Conservation (phyloP, 2,329 filamentous ascomycete species). For the Zasmidium angulare region DNA sequence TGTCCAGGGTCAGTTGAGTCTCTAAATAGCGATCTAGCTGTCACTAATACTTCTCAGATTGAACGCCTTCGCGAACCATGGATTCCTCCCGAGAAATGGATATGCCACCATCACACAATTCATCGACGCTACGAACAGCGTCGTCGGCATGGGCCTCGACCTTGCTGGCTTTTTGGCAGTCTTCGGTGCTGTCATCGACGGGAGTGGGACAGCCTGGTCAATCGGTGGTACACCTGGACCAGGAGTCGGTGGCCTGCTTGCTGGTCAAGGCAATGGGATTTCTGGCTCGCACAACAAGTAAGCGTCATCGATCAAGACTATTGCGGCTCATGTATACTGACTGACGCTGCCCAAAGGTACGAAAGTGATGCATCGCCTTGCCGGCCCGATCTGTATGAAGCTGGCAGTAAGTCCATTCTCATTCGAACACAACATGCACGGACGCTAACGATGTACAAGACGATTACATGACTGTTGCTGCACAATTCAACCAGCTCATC, state of each 20-base stretch:
- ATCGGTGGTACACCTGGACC: conserved; percentile 31
- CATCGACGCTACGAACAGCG: conserved; percentile 28
- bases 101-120: conserved; percentile 33
- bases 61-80: conserved; percentile 25
- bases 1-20: background rate
- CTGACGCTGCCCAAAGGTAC: conserved; percentile 2
- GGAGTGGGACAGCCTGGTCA: conserved; percentile 30
- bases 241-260: conserved; percentile 4
- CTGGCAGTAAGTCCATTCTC: too few relatives aligned
- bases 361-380: conserved; percentile 26
- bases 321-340: conserved; percentile 5
- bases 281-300: conserved; percentile 28
- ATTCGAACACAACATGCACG: too few relatives aligned
- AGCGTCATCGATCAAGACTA: background rate
- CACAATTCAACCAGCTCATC: conserved; percentile 33
- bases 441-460: too few relatives aligned
- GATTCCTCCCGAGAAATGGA: conserved; percentile 33
- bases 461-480: conserved; percentile 23
- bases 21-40: background rate
- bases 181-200: conserved; percentile 34
- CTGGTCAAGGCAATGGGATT: conserved; percentile 16
- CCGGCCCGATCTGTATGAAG: conserved; percentile 32
- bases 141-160: conserved; percentile 37
- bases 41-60: conserved; percentile 13
- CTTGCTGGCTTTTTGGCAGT: conserved; percentile 35